Conservation (phyloP, 495 filamentous ascomycete genomes). For the Monascus purpureus region DNA sequence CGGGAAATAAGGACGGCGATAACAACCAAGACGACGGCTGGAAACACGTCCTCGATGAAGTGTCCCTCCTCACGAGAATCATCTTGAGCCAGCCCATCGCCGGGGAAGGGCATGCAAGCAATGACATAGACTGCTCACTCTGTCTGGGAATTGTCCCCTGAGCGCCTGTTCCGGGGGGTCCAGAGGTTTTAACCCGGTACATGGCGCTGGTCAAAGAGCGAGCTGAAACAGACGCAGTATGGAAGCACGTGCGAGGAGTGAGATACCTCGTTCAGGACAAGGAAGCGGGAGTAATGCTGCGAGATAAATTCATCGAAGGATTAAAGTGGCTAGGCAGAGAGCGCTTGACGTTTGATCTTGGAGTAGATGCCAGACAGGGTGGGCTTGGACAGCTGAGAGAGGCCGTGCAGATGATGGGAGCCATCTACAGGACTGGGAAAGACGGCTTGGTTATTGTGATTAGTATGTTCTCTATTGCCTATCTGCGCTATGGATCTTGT, state of each 20-base stretch:
- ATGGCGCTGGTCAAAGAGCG: conserved; percentile 27
- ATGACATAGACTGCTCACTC: conserved; percentile 31
- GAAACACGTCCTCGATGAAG: conserved; percentile 53
- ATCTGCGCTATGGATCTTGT: conserved; percentile 1
- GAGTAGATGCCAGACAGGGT: conserved; percentile 56
- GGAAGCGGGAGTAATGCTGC: conserved; percentile 44
- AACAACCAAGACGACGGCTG: conserved; percentile 33
- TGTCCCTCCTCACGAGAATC: conserved; percentile 51
- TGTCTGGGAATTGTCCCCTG: conserved; percentile 62
- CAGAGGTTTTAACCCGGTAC: conserved; percentile 32
- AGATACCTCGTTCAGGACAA: conserved; percentile 74
- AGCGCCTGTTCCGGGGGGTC: conserved; percentile 59
- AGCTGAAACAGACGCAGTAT: conserved; percentile 18
- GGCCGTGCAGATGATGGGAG: conserved; percentile 56
- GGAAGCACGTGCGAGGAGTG: conserved; percentile 51
- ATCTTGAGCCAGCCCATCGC: conserved; percentile 38
- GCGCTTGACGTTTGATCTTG: conserved; percentile 62
- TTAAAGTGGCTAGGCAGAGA: conserved; percentile 51
- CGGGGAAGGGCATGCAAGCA: conserved; percentile 48
- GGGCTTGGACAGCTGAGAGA: conserved; percentile 61
- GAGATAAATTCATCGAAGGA: conserved; percentile 48
- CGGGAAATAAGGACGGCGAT: no score
- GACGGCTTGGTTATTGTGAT: conserved; percentile 50
- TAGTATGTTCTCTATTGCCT: conserved; percentile 33
- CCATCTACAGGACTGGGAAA: conserved; percentile 43